These are phyloP conservation scores for Blastobotrys illinoisensis DNA, from an alignment of 1,139 yeast genomes.

Conservation along the genomic window DNA sequence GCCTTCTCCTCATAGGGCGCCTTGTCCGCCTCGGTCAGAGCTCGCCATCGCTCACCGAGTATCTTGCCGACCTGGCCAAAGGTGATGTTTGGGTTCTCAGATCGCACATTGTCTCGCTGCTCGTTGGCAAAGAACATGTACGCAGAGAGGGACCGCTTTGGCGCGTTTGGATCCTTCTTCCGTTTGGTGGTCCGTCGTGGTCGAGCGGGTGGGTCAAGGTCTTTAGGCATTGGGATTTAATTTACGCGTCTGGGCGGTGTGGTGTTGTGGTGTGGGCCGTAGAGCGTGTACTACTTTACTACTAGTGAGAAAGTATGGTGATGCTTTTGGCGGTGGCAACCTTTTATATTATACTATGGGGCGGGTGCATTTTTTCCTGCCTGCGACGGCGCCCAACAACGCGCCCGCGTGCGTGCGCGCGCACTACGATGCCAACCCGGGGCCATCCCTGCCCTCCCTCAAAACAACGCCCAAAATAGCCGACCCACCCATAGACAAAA, in stretches of 20 bases:
- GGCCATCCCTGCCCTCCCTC: not conserved
- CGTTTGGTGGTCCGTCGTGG: not conserved
- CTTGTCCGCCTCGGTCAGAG: slow-evolving; percentile 73
- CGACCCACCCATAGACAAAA: not conserved
- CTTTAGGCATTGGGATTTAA: not conserved
- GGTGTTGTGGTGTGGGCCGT: not conserved
- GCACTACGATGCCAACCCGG: not conserved
- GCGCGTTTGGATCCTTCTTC: slow-evolving; percentile 53
- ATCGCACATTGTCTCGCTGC: slow-evolving; percentile 90
- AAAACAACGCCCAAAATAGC: not conserved
- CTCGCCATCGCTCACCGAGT: slow-evolving; percentile 96
- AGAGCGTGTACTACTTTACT: not conserved
- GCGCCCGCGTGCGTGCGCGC: slow-evolving; percentile 1
- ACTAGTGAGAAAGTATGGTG: not conserved
- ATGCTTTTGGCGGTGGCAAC: not conserved
- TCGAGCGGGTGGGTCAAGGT: not conserved
- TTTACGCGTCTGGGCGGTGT: not conserved
- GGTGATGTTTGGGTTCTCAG: slow-evolving; percentile 89
- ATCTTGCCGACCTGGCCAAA: slow-evolving; percentile 55
- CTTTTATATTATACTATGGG: not conserved
- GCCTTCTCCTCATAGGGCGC: slow-evolving; percentile 89
- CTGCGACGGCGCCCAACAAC: not conserved
- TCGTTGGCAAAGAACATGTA: slow-evolving; percentile 98
- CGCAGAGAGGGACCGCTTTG: slow-evolving; percentile 96
- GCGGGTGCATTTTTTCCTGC: not conserved